Percentiles rank a stretch among this genome's conserved stretches.
Conservation (phyloP, 176 grass and related monocot genomes). For the Rhynchospora pubera region DNA sequence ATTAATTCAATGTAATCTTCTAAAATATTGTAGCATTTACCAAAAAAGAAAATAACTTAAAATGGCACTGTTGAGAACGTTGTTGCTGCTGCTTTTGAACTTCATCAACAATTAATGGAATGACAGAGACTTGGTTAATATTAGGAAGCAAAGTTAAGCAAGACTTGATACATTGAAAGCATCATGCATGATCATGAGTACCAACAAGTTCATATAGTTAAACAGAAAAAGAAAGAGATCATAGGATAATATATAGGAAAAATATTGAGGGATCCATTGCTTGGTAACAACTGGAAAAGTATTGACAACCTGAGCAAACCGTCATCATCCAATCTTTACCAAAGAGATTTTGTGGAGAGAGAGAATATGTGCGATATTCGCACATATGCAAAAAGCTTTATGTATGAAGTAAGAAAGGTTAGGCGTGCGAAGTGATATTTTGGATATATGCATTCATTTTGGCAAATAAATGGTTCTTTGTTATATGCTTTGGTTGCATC, state of each 20-base stretch:
- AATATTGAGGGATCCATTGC: neutral
- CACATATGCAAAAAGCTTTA: slow-evolving; percentile 16
- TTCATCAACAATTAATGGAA: neutral
- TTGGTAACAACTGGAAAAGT: neutral
- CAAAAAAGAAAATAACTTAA: neutral
- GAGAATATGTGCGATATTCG: slow-evolving; percentile 15
- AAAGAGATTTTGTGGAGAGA: slow-evolving; percentile 11
- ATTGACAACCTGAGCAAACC: neutral
- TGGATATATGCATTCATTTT: slow-evolving; percentile 30
- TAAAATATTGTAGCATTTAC: neutral
- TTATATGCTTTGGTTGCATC: slow-evolving; percentile 32
- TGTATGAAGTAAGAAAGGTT: slow-evolving; percentile 25
- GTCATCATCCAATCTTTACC: slow-evolving; percentile 15
- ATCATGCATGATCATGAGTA: neutral
- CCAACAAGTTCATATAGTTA: neutral
- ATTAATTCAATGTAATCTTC: neutral
- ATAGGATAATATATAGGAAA: neutral
- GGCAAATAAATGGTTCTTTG: neutral
- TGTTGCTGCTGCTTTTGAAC: neutral
- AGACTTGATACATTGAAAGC: neutral
- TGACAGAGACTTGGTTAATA: neutral
- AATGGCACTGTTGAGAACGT: neutral
- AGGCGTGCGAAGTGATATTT: slow-evolving; percentile 25
- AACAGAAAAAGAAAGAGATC: neutral
- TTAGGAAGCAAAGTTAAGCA: neutral